Base-by-base conservation (phyloP, 1,139 yeast species). In the Blastobotrys serpentis region DNA sequence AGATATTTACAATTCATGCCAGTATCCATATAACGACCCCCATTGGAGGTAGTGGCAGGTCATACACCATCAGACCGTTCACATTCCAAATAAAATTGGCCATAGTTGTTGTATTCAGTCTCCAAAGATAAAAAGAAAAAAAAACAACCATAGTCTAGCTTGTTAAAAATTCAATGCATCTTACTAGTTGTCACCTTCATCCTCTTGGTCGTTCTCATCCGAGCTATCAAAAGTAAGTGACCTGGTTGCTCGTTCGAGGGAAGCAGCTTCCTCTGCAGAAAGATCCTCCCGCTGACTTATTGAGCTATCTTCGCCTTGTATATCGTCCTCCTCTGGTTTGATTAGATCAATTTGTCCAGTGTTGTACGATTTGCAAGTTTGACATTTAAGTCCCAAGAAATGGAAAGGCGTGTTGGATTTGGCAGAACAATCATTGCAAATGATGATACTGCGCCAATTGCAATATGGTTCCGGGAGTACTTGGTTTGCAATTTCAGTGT, bases 351-450 rank as follows among this genome's bases (percentile, higher is more conserved):
- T 59, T 63, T 86, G 92, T 52, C 81, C 81, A 1, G 97, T 89
- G 65, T 89, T 89, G 66, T 87, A 89, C 60, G 95, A 85, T 55
- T 78, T 77, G 67, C 97, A 89, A 63, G 84, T 88, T 55, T 81
- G 84, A 67, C 98, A 90, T 64, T 85, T 86, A 53, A 88, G 73
- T 0, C 98, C 98, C 56, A 90, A 67, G 45, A 89, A 83, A 67
- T 90, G 97, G 66, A 86, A 90, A 4, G 78, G 70, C 16, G 84
- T 84, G 54, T 82, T 79, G 29, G 89, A 80, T 66, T 85, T 85
- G 13, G 95, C 94, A 52, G 82, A 82, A 66, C 98, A 90, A 67
- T 90, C 98, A 65, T 87, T 86, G 68, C 98, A 90, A 51, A 83
- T 77, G 8, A 89, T 76, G 41, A 86, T 78, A 56, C 92, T 83